phyloP scores from a whole-genome alignment of 768 basidiomycete genomes.

The Omphalotus guepiniiformis region DNA sequence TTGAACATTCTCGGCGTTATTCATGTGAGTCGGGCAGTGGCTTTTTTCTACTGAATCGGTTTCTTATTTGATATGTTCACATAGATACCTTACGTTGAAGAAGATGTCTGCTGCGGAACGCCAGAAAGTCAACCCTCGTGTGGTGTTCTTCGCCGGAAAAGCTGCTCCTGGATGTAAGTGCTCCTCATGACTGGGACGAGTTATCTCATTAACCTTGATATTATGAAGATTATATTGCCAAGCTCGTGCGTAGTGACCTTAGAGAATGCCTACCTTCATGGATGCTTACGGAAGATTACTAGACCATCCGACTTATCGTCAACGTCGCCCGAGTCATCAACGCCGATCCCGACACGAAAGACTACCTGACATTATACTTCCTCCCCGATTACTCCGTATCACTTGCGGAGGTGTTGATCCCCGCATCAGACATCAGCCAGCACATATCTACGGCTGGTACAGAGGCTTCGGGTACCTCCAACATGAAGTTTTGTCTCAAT shows the following conservation, averaged over 20 bases:
- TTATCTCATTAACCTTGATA: conserved; percentile 10
- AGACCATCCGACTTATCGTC: conserved; percentile 92
- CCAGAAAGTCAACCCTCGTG: conserved; percentile 78
- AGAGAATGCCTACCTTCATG: not conserved
- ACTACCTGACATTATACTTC: conserved; percentile 88
- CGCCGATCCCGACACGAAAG: conserved; percentile 81
- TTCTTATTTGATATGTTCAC: too few species aligned
- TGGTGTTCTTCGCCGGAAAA: conserved; percentile 97
- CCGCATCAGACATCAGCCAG: conserved; percentile 91
- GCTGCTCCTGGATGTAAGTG: conserved; percentile 86
- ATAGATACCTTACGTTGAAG: conserved; percentile 84
- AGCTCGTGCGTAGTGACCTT: conserved; percentile 48
- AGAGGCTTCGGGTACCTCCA: conserved; percentile 78
- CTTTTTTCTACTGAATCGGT: not conserved
- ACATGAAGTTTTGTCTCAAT: conserved; percentile 89
- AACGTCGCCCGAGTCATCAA: conserved; percentile 82
- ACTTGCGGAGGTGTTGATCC: conserved; percentile 78
- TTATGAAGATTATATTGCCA: conserved; percentile 78
- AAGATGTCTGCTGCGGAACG: conserved; percentile 71
- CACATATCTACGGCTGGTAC: conserved; percentile 98
- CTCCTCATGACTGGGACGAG: not conserved
- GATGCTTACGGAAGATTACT: not conserved
- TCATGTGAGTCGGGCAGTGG: conserved; percentile 49
- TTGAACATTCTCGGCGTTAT: conserved; percentile 91
- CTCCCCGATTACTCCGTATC: conserved; percentile 93